Conservation (phyloP, 345 rosid genomes). For the Firmiana major region DNA sequence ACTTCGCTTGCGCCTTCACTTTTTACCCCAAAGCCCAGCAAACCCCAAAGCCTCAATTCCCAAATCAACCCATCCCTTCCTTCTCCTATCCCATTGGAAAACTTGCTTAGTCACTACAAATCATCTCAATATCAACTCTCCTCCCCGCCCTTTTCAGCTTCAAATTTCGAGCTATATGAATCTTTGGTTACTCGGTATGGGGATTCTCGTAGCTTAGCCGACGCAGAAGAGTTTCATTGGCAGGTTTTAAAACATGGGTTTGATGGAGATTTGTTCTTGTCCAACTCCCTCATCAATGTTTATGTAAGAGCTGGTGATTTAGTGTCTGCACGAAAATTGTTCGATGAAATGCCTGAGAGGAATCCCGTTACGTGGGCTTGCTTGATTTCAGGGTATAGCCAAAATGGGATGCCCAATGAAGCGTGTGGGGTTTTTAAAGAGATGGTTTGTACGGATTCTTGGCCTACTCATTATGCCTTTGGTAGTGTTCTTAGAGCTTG, state of each 20-base stretch:
- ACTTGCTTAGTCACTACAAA: constrained; percentile 14
- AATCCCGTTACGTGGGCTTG: constrained; percentile 80
- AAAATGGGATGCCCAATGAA: constrained; percentile 47
- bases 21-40: not conserved
- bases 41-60: constrained; percentile 6
- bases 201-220: constrained; percentile 27
- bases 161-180: constrained; percentile 25
- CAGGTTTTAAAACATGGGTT: constrained; percentile 48
- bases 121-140: constrained; percentile 7
- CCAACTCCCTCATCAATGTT: constrained; percentile 63
- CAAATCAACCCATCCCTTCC: constrained; percentile 16
- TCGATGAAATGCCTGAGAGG: constrained; percentile 69
- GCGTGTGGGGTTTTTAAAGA: constrained; percentile 46
- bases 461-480: constrained; percentile 58
- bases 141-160: not conserved
- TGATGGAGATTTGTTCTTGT: constrained; percentile 45
- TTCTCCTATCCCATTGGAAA: constrained; percentile 20
- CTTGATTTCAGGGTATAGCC: constrained; percentile 65
- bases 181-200: constrained; percentile 31
- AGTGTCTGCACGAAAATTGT: constrained; percentile 51
- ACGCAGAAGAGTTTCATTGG: constrained; percentile 48
- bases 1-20: constrained; percentile 11
- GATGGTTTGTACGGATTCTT: constrained; percentile 51
- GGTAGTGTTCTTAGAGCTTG: constrained; percentile 74
- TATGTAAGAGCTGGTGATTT: constrained; percentile 44